A percentile compares a stretch with the other conserved stretches of the same genome.
phyloP scores from a whole-genome alignment of 2,329 filamentous ascomycete species.

The Hypomyces rosellus region DNA sequence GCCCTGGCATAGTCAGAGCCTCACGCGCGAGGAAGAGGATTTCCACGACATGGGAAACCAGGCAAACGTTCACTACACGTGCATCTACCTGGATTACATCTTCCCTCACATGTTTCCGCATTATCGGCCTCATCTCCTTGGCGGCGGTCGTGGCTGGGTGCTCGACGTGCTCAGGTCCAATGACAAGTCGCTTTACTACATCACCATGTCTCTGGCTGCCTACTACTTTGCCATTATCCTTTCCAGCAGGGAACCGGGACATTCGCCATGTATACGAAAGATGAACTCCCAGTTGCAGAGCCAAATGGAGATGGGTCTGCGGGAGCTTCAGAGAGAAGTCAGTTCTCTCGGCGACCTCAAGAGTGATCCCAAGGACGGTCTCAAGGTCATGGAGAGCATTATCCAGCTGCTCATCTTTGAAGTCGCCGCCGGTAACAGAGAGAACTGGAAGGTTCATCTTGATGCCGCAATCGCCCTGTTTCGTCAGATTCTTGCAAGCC shows the following conservation, averaged over 20 bases:
- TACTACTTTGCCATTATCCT: conserved; percentile 50
- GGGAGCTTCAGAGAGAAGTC: conserved; percentile 39
- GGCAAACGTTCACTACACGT: conserved; percentile 38
- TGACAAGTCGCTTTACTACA: conserved; percentile 52
- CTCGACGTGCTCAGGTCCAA: conserved; percentile 51
- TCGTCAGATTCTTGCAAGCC: conserved; percentile 35
- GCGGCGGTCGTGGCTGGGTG: conserved; percentile 56
- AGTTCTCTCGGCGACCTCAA: conserved; percentile 27
- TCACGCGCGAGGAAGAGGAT: conserved; percentile 18
- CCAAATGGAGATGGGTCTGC: conserved; percentile 39
- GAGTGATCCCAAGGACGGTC: conserved; percentile 19
- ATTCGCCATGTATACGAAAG: conserved; percentile 29
- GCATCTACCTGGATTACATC: conserved; percentile 57
- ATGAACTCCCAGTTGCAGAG: conserved; percentile 35
- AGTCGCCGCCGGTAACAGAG: conserved; percentile 36
- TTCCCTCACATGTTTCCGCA: conserved; percentile 59
- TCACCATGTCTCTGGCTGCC: conserved; percentile 47
- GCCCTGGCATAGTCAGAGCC: conserved; percentile 27
- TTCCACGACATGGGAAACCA: conserved; percentile 17
- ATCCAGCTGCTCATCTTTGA: conserved; percentile 50
- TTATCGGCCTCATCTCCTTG: conserved; percentile 49
- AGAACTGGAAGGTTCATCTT: conserved; percentile 45
- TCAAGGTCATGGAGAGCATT: conserved; percentile 43
- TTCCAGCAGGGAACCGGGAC: conserved; percentile 24
- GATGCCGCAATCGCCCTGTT: conserved; percentile 46